A percentile compares a stretch with the other conserved stretches of the same genome.
phyloP scores from a whole-genome alignment of 768 basidiomycete genomes.

The Leccinum barrowsii region DNA sequence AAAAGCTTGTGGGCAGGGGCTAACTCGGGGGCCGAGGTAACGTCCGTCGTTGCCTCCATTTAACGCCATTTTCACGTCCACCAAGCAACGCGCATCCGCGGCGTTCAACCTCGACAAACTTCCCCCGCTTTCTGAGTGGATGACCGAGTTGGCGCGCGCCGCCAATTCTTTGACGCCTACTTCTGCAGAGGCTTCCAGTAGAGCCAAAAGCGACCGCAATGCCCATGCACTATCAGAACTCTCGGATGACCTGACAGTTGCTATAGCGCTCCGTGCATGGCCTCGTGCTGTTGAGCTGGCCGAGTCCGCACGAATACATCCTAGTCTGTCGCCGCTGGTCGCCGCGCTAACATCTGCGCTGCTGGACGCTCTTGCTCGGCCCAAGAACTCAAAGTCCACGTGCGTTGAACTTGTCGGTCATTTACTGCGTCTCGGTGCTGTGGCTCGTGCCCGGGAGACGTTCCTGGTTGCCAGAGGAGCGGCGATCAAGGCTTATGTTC shows the following conservation, averaged over 20 bases:
- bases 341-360: conserved; percentile 66
- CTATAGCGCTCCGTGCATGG: conserved; percentile 88
- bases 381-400: conserved; percentile 72
- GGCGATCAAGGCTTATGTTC: conserved; percentile 71
- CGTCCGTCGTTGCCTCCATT: conserved; percentile 11
- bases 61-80: not conserved
- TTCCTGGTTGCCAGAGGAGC: conserved; percentile 78
- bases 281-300: conserved; percentile 80
- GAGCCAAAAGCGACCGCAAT: conserved; percentile 78
- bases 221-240: conserved; percentile 87
- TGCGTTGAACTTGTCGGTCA: conserved; percentile 70
- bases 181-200: conserved; percentile 45
- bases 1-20: conserved; percentile 64
- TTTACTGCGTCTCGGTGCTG: conserved; percentile 71
- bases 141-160: conserved; percentile 61
- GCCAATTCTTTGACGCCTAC: conserved; percentile 37
- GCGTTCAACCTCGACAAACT: conserved; percentile 36
- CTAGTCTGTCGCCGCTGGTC: conserved; percentile 60
- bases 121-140: conserved; percentile 73
- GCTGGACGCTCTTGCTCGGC: conserved; percentile 67
- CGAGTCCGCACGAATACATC: conserved; percentile 76
- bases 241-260: conserved; percentile 86
- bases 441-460: conserved; percentile 67
- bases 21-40: conserved; percentile 43
- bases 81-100: conserved; percentile 32